Percentiles rank a stretch among this genome's conserved stretches.
Evolutionary conservation across 768 basidiomycete species (phyloP).

Genomic region (Tricholoma bakamatsutake): DNA sequence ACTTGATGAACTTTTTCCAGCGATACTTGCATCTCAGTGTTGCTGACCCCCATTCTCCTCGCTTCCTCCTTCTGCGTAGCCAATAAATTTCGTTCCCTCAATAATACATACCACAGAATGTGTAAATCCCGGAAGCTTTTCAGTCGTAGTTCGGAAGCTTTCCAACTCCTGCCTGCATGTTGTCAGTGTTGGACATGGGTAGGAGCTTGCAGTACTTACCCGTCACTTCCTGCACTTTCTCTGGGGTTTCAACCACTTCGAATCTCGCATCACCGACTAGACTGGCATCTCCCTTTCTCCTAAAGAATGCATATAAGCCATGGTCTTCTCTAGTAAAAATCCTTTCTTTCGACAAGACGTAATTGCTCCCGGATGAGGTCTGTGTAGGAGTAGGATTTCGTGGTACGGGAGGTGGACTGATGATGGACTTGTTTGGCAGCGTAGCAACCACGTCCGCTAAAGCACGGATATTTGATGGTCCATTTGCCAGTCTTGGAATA

Average conservation of each 20-base stretch:
- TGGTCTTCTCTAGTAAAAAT: slow-evolving; percentile 50
- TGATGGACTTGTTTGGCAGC: not conserved
- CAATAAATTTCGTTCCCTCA: slow-evolving; percentile 86
- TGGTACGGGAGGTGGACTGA: slow-evolving; percentile 1
- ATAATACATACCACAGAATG: slow-evolving; percentile 87
- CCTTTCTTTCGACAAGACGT: slow-evolving; percentile 14
- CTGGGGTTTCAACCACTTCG: slow-evolving; percentile 39
- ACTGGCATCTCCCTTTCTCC: slow-evolving; percentile 43
- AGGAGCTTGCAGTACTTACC: slow-evolving; percentile 16
- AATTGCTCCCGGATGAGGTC: slow-evolving; percentile 7
- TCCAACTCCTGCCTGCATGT: slow-evolving; percentile 80
- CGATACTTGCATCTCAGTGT: slow-evolving; percentile 25
- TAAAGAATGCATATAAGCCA: slow-evolving; percentile 76
- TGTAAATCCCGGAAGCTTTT: slow-evolving; percentile 94
- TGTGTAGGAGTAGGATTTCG: slow-evolving; percentile 5
- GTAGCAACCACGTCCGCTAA: slow-evolving; percentile 20
- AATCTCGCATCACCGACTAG: slow-evolving; percentile 42
- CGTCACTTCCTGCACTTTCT: slow-evolving; percentile 21
- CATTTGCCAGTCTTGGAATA: slow-evolving; percentile 1
- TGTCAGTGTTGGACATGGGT: not conserved
- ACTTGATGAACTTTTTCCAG: slow-evolving; percentile 39
- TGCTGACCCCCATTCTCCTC: slow-evolving; percentile 49
- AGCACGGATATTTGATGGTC: slow-evolving; percentile 16
- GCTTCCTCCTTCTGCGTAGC: slow-evolving; percentile 82
- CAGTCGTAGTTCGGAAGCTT: slow-evolving; percentile 75